Percentiles rank a stretch among this genome's conserved stretches.
Conservation (phyloP, 1,284 basidiomycete genomes). For the Rhodotorula sp. region DNA sequence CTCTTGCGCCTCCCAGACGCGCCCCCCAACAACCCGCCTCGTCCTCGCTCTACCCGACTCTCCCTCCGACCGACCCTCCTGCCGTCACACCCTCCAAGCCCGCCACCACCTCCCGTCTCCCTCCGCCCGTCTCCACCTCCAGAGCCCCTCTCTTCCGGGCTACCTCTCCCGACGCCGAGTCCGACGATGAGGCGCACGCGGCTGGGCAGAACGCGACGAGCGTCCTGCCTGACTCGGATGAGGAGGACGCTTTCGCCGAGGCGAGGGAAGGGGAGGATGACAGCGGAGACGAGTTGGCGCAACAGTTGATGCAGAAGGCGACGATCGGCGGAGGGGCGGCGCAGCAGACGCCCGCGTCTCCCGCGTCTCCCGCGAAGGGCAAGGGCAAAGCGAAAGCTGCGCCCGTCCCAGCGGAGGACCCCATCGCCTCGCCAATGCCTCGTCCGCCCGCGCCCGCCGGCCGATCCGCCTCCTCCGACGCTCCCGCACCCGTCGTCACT, state of each 20-base stretch:
- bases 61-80: slow-evolving; percentile 48
- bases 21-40: slow-evolving; percentile 6
- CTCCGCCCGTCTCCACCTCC: not conserved
- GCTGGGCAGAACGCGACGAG: not conserved
- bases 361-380: not conserved
- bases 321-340: slow-evolving; percentile 5
- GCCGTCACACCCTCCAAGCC: slow-evolving; percentile 53
- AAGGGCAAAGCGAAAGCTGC: slow-evolving; percentile 1
- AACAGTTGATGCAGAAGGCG: slow-evolving; percentile 37
- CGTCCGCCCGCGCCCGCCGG: slow-evolving; percentile 25
- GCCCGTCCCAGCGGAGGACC: slow-evolving; percentile 10
- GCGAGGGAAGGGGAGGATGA: slow-evolving; percentile 14
- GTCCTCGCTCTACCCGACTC: slow-evolving; percentile 12
- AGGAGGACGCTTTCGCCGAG: slow-evolving; percentile 42
- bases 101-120: not conserved
- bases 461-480: slow-evolving; percentile 5
- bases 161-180: slow-evolving; percentile 51
- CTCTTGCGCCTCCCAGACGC: slow-evolving; percentile 4
- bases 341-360: not conserved
- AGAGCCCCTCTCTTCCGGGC: slow-evolving; percentile 60
- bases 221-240: slow-evolving; percentile 56
- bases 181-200: slow-evolving; percentile 43
- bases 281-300: slow-evolving; percentile 32
- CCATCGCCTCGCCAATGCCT: slow-evolving; percentile 16
- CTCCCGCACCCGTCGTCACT: slow-evolving; percentile 23